Conservation (phyloP, 192 early-diverging fungal species). For the Entophlyctis helioformis region DNA sequence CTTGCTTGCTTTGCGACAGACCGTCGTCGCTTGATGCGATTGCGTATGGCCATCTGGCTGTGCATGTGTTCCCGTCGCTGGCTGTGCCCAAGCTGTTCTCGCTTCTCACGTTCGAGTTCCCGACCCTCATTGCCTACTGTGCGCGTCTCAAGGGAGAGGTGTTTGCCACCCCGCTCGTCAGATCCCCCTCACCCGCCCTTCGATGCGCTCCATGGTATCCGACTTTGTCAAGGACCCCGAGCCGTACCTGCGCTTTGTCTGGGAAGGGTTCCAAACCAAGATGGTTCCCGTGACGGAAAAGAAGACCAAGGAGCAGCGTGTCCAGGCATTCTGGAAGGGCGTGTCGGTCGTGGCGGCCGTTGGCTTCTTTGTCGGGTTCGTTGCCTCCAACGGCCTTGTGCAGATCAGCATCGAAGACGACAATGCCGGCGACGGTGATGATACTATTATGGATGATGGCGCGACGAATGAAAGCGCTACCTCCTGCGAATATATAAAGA, state of each 20-base stretch:
- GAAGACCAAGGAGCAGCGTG: conserved; percentile 9
- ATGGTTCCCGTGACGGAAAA: conserved; percentile 1
- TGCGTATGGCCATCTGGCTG: conserved; percentile 71
- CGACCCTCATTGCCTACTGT: conserved; percentile 48
- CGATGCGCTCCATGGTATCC: conserved; percentile 25
- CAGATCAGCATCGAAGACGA: too few relatives aligned
- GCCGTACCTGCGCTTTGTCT: neutral
- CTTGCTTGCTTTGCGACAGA: conserved; percentile 9
- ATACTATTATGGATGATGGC: too few relatives aligned
- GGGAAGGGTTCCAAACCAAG: conserved; percentile 1
- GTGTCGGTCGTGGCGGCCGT: conserved; percentile 19
- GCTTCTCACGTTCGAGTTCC: conserved; percentile 57
- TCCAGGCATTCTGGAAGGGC: conserved; percentile 12
- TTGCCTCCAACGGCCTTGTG: too few relatives aligned
- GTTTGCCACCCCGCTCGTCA: conserved; percentile 15
- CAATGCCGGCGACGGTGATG: too few relatives aligned
- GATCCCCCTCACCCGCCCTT: conserved; percentile 14
- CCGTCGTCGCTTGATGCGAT: conserved; percentile 70
- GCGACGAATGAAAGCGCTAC: too few relatives aligned
- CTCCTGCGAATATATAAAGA: too few relatives aligned
- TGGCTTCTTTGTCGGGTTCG: conserved; percentile 19
- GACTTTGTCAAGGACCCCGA: conserved; percentile 1
- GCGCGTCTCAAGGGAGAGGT: conserved; percentile 38
- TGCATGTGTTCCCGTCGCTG: conserved; percentile 63
- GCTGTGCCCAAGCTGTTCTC: conserved; percentile 52